phyloP scores from a whole-genome alignment of 768 basidiomycete species.

The Crassisporium funariophilum region DNA sequence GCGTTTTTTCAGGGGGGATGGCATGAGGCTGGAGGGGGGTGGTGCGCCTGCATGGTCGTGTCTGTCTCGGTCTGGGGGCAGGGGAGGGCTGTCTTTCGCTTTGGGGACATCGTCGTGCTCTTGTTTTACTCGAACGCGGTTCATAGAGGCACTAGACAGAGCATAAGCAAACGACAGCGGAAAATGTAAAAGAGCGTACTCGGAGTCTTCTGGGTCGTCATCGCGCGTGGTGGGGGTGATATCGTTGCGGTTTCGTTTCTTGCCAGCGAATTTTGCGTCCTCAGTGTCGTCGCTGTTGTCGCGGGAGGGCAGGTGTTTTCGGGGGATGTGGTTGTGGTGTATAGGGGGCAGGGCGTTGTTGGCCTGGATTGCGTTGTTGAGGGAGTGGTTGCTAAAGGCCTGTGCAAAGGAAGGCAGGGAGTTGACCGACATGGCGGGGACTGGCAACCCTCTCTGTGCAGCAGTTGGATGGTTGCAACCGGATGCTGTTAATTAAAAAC shows the following conservation, averaged over 20 bases:
- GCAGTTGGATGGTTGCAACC: slow-evolving; percentile 10
- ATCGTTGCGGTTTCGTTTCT: slow-evolving; percentile 54
- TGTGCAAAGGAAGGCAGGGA: slow-evolving; percentile 81
- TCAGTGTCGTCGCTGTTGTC: too few species aligned
- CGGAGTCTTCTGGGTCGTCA: slow-evolving; percentile 41
- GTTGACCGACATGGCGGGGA: slow-evolving; percentile 52
- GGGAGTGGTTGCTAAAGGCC: slow-evolving; percentile 64
- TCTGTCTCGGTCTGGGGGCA: slow-evolving; percentile 37
- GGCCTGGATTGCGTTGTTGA: slow-evolving; percentile 49
- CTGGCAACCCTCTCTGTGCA: slow-evolving; percentile 7
- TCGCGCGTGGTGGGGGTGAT: too few species aligned
- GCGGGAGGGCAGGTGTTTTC: too few species aligned
- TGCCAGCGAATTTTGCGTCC: slow-evolving; percentile 28
- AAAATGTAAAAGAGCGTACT: slow-evolving; percentile 41
- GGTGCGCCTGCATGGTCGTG: slow-evolving; percentile 33
- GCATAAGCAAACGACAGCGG: slow-evolving; percentile 6
- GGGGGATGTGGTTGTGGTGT: too few species aligned
- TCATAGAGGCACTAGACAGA: slow-evolving; percentile 2
- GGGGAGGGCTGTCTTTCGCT: slow-evolving; percentile 32
- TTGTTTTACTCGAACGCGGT: slow-evolving; percentile 60
- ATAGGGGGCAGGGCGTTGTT: slow-evolving; percentile 71
- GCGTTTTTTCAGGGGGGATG: slow-evolving; percentile 61
- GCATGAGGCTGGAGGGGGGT: slow-evolving; percentile 42
- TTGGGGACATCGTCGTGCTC: slow-evolving; percentile 49
- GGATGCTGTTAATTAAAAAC: slow-evolving; percentile 16